A percentile compares a stretch with the other conserved stretches of the same genome.
Evolutionary conservation across 495 filamentous ascomycete genomes (phyloP).

Genomic region (Hypoxylon crocopeplum): DNA sequence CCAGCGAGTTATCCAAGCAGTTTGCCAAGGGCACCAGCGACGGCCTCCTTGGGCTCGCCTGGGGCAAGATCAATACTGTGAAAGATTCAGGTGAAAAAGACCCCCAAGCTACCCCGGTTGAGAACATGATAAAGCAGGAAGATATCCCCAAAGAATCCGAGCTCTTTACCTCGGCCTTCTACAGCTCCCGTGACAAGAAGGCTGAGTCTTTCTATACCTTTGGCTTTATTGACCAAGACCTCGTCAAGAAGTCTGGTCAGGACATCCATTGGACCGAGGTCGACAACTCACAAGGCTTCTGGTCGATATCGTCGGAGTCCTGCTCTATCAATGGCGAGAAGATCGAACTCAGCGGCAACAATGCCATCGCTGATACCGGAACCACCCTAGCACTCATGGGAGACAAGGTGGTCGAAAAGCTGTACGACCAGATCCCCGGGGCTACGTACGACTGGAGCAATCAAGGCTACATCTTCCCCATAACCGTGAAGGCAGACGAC

Average conservation of each 20-base stretch:
- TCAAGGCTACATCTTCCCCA: slow-evolving; percentile 75
- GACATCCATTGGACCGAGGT: slow-evolving; percentile 69
- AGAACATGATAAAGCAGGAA: slow-evolving; percentile 75
- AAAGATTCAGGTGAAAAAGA: slow-evolving; percentile 50
- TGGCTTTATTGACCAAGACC: slow-evolving; percentile 74
- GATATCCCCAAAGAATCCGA: slow-evolving; percentile 67
- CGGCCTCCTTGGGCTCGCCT: slow-evolving; percentile 78
- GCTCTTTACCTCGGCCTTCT: slow-evolving; percentile 79
- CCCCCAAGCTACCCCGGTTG: slow-evolving; percentile 71
- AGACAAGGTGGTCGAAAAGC: slow-evolving; percentile 67
- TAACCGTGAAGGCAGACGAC: slow-evolving; percentile 57
- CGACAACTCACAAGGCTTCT: slow-evolving; percentile 75
- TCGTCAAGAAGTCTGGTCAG: slow-evolving; percentile 60
- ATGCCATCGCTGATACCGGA: slow-evolving; percentile 81
- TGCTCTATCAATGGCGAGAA: slow-evolving; percentile 67
- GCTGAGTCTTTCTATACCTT: slow-evolving; percentile 79
- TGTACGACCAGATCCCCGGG: slow-evolving; percentile 76
- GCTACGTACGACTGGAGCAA: slow-evolving; percentile 65
- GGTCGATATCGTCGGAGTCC: slow-evolving; percentile 69
- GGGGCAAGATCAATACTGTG: slow-evolving; percentile 73
- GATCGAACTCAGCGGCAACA: slow-evolving; percentile 65
- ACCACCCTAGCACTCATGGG: slow-evolving; percentile 75
- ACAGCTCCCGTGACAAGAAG: slow-evolving; percentile 65
- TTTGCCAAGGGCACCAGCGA: slow-evolving; percentile 69
- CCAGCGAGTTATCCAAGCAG: slow-evolving; percentile 65